Evolutionary conservation across 148 eudicot species (phyloP), one percentile per base, ranked within the genome.

Genomic region (Vaccinium macrocarpon): DNA sequence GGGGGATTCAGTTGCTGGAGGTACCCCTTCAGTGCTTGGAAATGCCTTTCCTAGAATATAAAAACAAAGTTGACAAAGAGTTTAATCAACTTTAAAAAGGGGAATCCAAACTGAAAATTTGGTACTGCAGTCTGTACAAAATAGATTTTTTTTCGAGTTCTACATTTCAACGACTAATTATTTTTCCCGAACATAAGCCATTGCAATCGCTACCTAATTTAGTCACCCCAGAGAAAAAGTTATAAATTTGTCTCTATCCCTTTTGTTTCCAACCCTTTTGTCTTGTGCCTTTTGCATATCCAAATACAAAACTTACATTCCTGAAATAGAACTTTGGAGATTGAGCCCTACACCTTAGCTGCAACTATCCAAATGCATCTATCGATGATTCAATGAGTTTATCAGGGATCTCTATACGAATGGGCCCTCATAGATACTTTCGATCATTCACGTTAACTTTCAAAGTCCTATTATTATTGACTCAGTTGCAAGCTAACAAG

Each of bases 1-100:
- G 19, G 94, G 84, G 52, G 93, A 91, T 15, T 94, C 90, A 57
- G 84, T 89, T 16, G 86, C 78, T 86, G 93, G 95, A 46, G 86
- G 50, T 78, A 89, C 73, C 51, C 94, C 94, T 85, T 88, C 87
- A 32, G 82, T 90, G 77, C 89, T 88, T 82, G 91, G 80, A 78
- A 84, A 68, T 74, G 92, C 93, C 83, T 86, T 93, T 55, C 86
- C 98, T 93, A 82, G 13, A 86, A 66, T 0, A 71, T 9, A 23
- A 61, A 71, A 72, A 78, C 15, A 46, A 79, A 16, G 68, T 38
- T 48, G 42, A 84, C 57, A 76, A 78, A 13, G 51, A 42, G 71
- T 66, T 66, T 66, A 5, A 23, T 23, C 29, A 64, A 56, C 56
- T 32, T 19, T 57, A 42, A 56, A 27, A 51, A n/a, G 56, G 29